Evolutionary conservation across 2,329 filamentous ascomycete genomes (phyloP).

Genomic region (Macrophomina pseudophaseolina): DNA sequence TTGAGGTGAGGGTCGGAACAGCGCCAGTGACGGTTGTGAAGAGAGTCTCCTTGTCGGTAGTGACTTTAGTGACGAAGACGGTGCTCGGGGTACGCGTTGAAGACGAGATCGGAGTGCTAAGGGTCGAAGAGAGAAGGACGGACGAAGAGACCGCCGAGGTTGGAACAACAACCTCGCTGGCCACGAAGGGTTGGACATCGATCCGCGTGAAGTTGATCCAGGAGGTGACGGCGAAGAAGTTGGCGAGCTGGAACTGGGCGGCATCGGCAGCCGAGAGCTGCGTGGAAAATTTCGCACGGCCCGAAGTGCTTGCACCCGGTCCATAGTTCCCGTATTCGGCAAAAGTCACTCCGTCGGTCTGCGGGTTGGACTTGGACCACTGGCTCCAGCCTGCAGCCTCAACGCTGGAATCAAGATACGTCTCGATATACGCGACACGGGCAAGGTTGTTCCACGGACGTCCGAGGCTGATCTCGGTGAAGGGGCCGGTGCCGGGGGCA

Average conservation of each 20-base stretch:
- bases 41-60: conserved; percentile 33
- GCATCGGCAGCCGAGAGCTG: conserved; percentile 32
- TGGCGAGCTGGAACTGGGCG: conserved; percentile 47
- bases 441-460: conserved; percentile 56
- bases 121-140: conserved; percentile 33
- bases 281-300: conserved; percentile 31
- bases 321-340: conserved; percentile 63
- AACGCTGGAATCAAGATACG: conserved; percentile 58
- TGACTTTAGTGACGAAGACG: conserved; percentile 30
- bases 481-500: conserved; percentile 38
- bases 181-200: conserved; percentile 44
- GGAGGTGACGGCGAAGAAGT: conserved; percentile 47
- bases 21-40: conserved; percentile 37
- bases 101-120: conserved; percentile 30
- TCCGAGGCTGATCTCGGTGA: conserved; percentile 50
- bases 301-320: conserved; percentile 56
- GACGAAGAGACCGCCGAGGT: conserved; percentile 33
- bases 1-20: conserved; percentile 35
- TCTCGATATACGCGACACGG: conserved; percentile 55
- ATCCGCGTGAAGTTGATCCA: conserved; percentile 52
- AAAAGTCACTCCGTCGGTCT: conserved; percentile 24
- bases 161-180: conserved; percentile 39
- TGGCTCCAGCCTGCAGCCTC: conserved; percentile 61
- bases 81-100: conserved; percentile 35
- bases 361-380: conserved; percentile 42